Evolutionary conservation across 768 basidiomycete genomes (phyloP), one percentile per base, ranked within the genome.

Genomic region (Fomitopsis pulvina): DNA sequence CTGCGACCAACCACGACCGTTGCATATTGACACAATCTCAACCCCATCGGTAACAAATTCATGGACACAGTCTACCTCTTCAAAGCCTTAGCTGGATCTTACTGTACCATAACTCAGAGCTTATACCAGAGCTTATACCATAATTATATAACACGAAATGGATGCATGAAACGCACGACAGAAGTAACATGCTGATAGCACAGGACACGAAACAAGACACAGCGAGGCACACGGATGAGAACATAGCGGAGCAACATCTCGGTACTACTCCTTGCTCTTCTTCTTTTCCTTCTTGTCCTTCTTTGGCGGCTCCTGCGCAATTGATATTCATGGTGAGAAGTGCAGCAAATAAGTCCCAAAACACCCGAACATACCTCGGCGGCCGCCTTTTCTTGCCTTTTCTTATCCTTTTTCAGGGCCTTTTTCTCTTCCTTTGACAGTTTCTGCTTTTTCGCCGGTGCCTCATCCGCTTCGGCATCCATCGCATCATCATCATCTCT

Each of bases 361-460:
- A 45, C n/a, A 14, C 20, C 24, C 34, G 42, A 24, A 52, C 71
- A 55, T 47, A 74, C 76, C 52, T 68, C 71, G 47, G 62, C 71
- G 18, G 56, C 74, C 18, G 68, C 73, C 56, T 75, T 76, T 28
- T 62, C 60, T 52, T 61, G 71, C 59, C 79, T 75, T 69, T 87
- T 87, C 64, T 77, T 77, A 39, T 81, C 83, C 68, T 85, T 88
- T 67, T 87, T 90, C 64, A 85, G 66, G 16, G 86, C 84, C 71
- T 87, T 89, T 74, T 88, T 88, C 70, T 91, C 87, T 68, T 89
- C 87, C 68, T 89, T 90, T 20, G 83, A 83, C 42, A 87, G 59
- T 71, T 89, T 88, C 50, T 74, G 73, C 70, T 89, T 89, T 70
- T 88, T 89, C 45, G 70, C 54, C 6, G 80, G 71, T 22, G 69